Percentiles rank a stretch among this genome's conserved stretches.
phyloP scores from a whole-genome alignment of 306 rosid species.

The Herpetospermum pedunculosum region DNA sequence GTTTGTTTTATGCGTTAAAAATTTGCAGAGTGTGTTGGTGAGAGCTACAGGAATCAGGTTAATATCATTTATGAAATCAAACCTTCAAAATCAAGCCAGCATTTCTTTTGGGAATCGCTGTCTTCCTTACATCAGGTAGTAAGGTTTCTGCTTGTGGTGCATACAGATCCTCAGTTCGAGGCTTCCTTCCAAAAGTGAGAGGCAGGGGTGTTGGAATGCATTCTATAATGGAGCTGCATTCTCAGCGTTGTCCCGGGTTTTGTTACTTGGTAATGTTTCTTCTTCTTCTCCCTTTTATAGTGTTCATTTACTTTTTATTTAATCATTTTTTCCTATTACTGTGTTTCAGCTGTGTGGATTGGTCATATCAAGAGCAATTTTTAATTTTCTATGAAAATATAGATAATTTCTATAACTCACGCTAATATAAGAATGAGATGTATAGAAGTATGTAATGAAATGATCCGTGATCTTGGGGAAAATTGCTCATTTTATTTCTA shows the following conservation, averaged over 20 bases:
- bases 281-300: slow-evolving; percentile 1
- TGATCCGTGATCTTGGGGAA: not conserved
- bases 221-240: slow-evolving; percentile 67
- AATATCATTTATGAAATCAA: slow-evolving; percentile 13
- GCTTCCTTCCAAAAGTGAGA: slow-evolving; percentile 44
- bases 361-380: not conserved
- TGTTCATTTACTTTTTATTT: not conserved
- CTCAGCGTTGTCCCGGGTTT: slow-evolving; percentile 54
- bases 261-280: slow-evolving; percentile 47
- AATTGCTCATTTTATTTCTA: not conserved
- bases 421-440: not conserved
- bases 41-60: slow-evolving; percentile 60
- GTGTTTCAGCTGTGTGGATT: not conserved
- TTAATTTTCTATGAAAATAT: not conserved
- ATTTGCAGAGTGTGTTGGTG: slow-evolving; percentile 46
- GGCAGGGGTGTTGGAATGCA: slow-evolving; percentile 44
- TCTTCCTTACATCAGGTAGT: not conserved
- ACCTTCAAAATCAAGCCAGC: not conserved
- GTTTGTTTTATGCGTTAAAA: slow-evolving; percentile 2
- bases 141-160: slow-evolving; percentile 8
- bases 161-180: slow-evolving; percentile 33
- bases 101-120: not conserved
- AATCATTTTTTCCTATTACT: not conserved
- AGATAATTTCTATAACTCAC: not conserved
- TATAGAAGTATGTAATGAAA: not conserved